These are phyloP conservation scores for Colletotrichum tofieldiae DNA, from an alignment of 2,329 filamentous ascomycete species.

Conservation along the genomic window DNA sequence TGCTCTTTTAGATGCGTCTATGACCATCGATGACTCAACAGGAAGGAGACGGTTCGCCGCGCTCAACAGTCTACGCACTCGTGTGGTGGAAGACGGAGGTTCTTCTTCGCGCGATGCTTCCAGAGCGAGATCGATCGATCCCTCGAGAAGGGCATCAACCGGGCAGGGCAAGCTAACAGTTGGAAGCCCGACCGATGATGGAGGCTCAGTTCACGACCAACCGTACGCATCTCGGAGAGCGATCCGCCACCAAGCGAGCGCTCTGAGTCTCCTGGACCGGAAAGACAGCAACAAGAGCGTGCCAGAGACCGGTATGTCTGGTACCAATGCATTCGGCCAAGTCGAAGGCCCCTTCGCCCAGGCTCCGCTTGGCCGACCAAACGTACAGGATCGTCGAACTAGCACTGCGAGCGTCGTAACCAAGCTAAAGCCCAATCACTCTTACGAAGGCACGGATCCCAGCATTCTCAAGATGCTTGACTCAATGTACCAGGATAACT, in stretches of 20 bases:
- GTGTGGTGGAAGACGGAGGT: slow-evolving; percentile 47
- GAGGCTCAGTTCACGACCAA: slow-evolving; percentile 56
- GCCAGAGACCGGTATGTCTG: slow-evolving; percentile 72
- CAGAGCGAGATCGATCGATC: slow-evolving; percentile 55
- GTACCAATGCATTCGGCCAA: slow-evolving; percentile 72
- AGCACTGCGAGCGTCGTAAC: slow-evolving; percentile 46
- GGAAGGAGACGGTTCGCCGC: slow-evolving; percentile 68
- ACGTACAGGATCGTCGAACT: slow-evolving; percentile 49
- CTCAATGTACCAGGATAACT: slow-evolving; percentile 84
- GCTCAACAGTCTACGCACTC: slow-evolving; percentile 56
- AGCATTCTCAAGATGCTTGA: slow-evolving; percentile 82
- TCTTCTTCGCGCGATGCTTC: slow-evolving; percentile 47
- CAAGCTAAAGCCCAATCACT: slow-evolving; percentile 70
- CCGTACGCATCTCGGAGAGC: slow-evolving; percentile 61
- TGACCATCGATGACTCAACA: slow-evolving; percentile 82
- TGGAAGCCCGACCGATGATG: slow-evolving; percentile 52
- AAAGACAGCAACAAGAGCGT: slow-evolving; percentile 72
- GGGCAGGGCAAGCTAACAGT: slow-evolving; percentile 46
- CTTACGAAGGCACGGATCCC: slow-evolving; percentile 86
- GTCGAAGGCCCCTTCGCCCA: slow-evolving; percentile 71
- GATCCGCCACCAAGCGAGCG: slow-evolving; percentile 73
- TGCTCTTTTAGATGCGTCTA: slow-evolving; percentile 91
- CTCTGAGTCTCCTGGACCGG: slow-evolving; percentile 71
- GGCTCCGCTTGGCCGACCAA: slow-evolving; percentile 50
- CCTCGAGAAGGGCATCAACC: slow-evolving; percentile 54